Conservation (phyloP, 305 asterid genomes). For the Striga hermonthica region DNA sequence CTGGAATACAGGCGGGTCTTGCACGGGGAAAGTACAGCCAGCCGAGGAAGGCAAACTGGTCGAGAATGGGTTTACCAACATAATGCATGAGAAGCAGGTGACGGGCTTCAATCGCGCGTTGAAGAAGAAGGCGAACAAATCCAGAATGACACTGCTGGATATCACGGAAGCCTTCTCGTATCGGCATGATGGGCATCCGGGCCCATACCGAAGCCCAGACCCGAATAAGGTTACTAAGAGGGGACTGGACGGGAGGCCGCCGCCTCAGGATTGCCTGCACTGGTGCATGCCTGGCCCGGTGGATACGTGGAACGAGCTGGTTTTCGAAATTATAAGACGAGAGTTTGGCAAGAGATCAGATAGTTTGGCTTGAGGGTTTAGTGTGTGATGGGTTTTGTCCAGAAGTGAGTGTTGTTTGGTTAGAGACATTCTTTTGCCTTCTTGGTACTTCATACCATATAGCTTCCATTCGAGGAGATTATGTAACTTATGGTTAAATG, state of each 20-base stretch:
- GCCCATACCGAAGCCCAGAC: constrained; percentile 79
- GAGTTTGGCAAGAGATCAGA: constrained; percentile 40
- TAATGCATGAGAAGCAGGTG: constrained; percentile 84
- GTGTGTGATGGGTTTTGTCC: constrained; percentile 2
- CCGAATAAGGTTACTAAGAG: constrained; percentile 80
- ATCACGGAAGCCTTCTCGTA: constrained; percentile 64
- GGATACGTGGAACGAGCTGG: constrained; percentile 92
- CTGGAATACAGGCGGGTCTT: constrained; percentile 96
- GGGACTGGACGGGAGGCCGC: constrained; percentile 86
- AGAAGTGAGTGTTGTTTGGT: background rate
- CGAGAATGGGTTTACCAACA: constrained; percentile 66
- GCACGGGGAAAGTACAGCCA: constrained; percentile 78
- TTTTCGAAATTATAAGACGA: constrained; percentile 59
- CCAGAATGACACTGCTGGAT: constrained; percentile 66
- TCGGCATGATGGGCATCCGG: constrained; percentile 96
- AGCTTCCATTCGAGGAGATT: constrained; percentile 17
- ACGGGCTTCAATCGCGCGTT: constrained; percentile 53
- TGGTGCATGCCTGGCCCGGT: constrained; percentile 99
- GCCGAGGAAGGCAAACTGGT: constrained; percentile 53
- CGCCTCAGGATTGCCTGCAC: constrained; percentile 95
- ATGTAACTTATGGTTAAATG: constrained; percentile 29
- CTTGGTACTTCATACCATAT: constrained; percentile 1
- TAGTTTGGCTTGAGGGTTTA: constrained; percentile 31
- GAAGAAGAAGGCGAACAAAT: constrained; percentile 59
- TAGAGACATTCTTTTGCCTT: constrained; percentile 16